Conservation (phyloP, 768 basidiomycete species). For the Guyanaporus albipodus region DNA sequence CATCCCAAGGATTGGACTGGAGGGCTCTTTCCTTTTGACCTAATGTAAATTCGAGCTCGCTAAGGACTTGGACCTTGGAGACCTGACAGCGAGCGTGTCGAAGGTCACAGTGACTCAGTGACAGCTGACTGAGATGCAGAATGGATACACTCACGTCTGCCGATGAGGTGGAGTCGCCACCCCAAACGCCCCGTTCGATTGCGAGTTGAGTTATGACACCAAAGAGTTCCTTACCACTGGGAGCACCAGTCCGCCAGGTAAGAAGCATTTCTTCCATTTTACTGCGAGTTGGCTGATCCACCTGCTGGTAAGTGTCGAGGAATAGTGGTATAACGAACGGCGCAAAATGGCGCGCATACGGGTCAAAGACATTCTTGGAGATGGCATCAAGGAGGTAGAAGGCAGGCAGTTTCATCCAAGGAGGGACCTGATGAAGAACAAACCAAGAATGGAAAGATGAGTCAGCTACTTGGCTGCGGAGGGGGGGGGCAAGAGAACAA, state of each 20-base stretch:
- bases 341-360: constrained; percentile 84
- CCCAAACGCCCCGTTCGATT: constrained; percentile 85
- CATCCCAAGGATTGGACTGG: constrained; percentile 72
- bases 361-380: constrained; percentile 92
- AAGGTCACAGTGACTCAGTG: constrained; percentile 5
- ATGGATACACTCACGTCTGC: constrained; percentile 36
- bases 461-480: constrained; percentile 51
- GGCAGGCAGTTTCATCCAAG: constrained; percentile 86
- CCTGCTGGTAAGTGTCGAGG: constrained; percentile 81
- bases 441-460: constrained; percentile 43
- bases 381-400: constrained; percentile 97
- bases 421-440: constrained; percentile 61
- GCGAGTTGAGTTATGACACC: constrained; percentile 72
- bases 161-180: constrained; percentile 41
- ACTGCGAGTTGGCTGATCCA: constrained; percentile 77
- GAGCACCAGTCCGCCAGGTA: constrained; percentile 90
- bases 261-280: constrained; percentile 99
- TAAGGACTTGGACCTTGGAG: constrained; percentile 74
- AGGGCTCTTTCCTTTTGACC: constrained; percentile 74
- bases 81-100: constrained; percentile 45
- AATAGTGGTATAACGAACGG: constrained; percentile 80
- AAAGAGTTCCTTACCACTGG: constrained; percentile 79
- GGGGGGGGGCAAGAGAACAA: constrained; percentile 26
- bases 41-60: constrained; percentile 78
- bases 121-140: neutral